These are phyloP conservation scores for Leccinum glutinopallens DNA, from an alignment of 1,284 basidiomycete genomes.

Conservation along the genomic window DNA sequence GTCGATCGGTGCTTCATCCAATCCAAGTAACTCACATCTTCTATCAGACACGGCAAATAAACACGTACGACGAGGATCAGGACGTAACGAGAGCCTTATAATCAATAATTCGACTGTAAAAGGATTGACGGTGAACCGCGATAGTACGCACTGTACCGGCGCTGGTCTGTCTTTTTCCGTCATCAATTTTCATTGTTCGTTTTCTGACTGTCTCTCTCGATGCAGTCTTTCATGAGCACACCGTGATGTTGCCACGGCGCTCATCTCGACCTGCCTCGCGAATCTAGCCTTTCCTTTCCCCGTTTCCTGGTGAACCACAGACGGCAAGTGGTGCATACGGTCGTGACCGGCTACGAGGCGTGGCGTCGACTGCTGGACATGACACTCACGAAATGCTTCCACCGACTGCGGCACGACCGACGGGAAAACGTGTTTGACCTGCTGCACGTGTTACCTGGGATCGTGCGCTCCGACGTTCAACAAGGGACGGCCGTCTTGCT, in stretches of 20 bases:
- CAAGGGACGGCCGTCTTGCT: conserved; percentile 1
- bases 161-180: conserved; percentile 16
- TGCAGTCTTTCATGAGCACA: conserved; percentile 17
- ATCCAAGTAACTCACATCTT: neutral
- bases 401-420: conserved; percentile 62
- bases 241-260: neutral
- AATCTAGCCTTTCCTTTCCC: neutral
- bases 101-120: neutral
- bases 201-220: neutral
- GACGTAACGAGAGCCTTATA: neutral
- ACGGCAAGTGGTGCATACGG: conserved; percentile 74
- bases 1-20: neutral
- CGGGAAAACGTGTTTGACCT: conserved; percentile 89
- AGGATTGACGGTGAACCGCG: conserved; percentile 20
- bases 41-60: neutral
- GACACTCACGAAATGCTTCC: neutral
- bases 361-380: conserved; percentile 81
- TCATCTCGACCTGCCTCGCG: neutral
- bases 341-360: conserved; percentile 51
- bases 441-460: conserved; percentile 74
- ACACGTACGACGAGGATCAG: neutral
- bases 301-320: conserved; percentile 61
- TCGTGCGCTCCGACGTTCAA: conserved; percentile 51
- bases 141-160: conserved; percentile 12
- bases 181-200: too few species aligned